phyloP scores from a whole-genome alignment of 495 filamentous ascomycete genomes.

The Lepidopterella palustris region DNA sequence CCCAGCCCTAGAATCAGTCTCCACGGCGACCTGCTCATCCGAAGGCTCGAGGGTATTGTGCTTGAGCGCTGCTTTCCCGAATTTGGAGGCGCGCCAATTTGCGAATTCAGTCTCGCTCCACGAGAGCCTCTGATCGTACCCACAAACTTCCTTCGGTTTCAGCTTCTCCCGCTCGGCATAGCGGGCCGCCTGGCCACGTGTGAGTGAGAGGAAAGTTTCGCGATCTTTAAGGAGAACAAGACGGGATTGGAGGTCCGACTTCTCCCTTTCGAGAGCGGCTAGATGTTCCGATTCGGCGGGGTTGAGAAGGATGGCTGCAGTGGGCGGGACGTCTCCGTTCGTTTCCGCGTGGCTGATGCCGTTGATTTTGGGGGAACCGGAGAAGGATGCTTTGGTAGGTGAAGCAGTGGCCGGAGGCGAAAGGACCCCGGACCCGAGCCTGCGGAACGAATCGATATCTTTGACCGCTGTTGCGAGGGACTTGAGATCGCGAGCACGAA shows the following conservation, averaged over 20 bases:
- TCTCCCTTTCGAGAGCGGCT: constrained; percentile 23
- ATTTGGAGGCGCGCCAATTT: constrained; percentile 31
- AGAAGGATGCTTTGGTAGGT: constrained; percentile 23
- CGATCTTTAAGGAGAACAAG: constrained; percentile 37
- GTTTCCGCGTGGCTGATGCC: background rate
- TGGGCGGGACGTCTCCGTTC: background rate
- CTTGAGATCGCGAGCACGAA: constrained; percentile 54
- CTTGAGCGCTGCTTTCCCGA: constrained; percentile 25
- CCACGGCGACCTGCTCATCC: constrained; percentile 6
- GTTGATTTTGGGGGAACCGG: constrained; percentile 9
- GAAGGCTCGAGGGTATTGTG: constrained; percentile 19
- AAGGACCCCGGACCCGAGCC: constrained; percentile 47
- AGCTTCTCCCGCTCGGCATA: constrained; percentile 32
- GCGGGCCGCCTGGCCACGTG: constrained; percentile 29
- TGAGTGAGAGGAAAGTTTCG: constrained; percentile 35
- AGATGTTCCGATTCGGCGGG: constrained; percentile 27
- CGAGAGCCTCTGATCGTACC: constrained; percentile 54
- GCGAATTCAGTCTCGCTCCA: constrained; percentile 58
- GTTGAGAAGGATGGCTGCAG: constrained; percentile 17
- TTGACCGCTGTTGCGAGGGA: constrained; percentile 44
- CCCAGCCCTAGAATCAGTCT: background rate
- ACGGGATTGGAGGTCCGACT: constrained; percentile 26
- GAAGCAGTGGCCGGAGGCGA: constrained; percentile 36
- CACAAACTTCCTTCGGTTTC: constrained; percentile 55
- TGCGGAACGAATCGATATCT: constrained; percentile 49